Evolutionary conservation across 1,139 yeast genomes (phyloP), one percentile per base, ranked within the genome.

Genomic region (Lodderomyces metapsilosis): DNA sequence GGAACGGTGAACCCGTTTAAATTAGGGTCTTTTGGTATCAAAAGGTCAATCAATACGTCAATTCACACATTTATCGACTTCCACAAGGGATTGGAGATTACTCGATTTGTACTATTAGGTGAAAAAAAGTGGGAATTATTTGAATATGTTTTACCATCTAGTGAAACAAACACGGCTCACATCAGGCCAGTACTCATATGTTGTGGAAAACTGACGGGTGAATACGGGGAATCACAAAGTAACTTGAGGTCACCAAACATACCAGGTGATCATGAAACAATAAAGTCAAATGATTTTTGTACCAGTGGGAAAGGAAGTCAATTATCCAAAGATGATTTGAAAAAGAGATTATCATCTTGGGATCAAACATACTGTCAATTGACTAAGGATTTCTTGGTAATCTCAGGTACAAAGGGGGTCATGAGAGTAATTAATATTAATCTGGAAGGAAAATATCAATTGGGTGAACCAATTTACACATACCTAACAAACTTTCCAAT

Each of bases 91-190:
- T 77, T 76, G 23, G 84, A 79, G 56, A 63, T 81, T 13, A 74
- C 82, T 2, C 70, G 74, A 43, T 76, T 88, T 59, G 92, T 79
- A 0, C 62, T 89, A 5, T 68, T 88, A 4, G 72, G 82, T 3
- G 84, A 84, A 21, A 75, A 76, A 45, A 76, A 78, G 55, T 86
- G 94, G 89, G 87, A 84, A 55, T 78, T 88, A 2, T 88, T 76
- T 56, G 68, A 71, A 25, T 72, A 83, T 11, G 56, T 56, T 18
- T 51, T 47, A 5, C 47, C 58, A 4, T 41, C 53, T 11, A 16
- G 16, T 12, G 51, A 47, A 4, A 37, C 42, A 1, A 51, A 51
- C 7, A 38, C 39, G 4, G 43, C 44, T 4, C 53, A 48, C 6
- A 61, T 57, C 20, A 66, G 74, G 8, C 96, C 96, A 0, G 50